phyloP scores from a whole-genome alignment of 331 rosid species.

The Quercus lobata region DNA sequence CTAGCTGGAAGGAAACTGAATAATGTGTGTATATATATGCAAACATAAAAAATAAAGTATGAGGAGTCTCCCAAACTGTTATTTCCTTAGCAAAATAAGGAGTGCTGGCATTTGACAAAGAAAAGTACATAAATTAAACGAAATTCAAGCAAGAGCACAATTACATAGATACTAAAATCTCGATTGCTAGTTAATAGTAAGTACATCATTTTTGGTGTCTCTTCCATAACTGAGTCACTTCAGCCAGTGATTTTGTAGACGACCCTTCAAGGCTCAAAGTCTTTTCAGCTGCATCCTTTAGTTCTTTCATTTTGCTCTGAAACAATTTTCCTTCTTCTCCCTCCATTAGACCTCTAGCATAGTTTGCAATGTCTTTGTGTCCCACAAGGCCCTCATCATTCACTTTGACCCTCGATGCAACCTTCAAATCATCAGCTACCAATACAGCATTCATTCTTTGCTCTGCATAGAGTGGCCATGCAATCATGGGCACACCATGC shows the following conservation, averaged over 20 bases:
- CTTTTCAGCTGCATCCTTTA: slow-evolving; percentile 23
- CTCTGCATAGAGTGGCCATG: slow-evolving; percentile 32
- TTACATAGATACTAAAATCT: too few relatives aligned
- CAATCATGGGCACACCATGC: slow-evolving; percentile 11
- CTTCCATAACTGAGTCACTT: neutral
- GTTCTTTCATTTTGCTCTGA: neutral
- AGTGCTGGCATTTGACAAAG: too few relatives aligned
- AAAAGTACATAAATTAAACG: too few relatives aligned
- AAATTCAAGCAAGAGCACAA: too few relatives aligned
- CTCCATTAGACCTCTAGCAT: slow-evolving; percentile 14
- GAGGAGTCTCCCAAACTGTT: too few relatives aligned
- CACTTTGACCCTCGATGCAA: slow-evolving; percentile 2
- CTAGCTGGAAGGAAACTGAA: too few relatives aligned
- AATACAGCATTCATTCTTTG: slow-evolving; percentile 24
- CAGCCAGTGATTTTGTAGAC: slow-evolving; percentile 1
- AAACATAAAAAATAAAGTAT: too few relatives aligned
- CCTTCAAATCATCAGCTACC: neutral
- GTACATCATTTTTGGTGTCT: neutral
- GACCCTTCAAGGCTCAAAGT: slow-evolving; percentile 20
- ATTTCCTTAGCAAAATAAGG: too few relatives aligned
- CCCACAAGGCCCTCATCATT: slow-evolving; percentile 14
- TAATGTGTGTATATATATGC: too few relatives aligned
- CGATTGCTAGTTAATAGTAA: neutral
- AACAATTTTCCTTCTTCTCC: slow-evolving; percentile 23
- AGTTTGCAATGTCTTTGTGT: slow-evolving; percentile 13